phyloP scores from a whole-genome alignment of 148 eudicot species.

The Fagopyrum tataricum region DNA sequence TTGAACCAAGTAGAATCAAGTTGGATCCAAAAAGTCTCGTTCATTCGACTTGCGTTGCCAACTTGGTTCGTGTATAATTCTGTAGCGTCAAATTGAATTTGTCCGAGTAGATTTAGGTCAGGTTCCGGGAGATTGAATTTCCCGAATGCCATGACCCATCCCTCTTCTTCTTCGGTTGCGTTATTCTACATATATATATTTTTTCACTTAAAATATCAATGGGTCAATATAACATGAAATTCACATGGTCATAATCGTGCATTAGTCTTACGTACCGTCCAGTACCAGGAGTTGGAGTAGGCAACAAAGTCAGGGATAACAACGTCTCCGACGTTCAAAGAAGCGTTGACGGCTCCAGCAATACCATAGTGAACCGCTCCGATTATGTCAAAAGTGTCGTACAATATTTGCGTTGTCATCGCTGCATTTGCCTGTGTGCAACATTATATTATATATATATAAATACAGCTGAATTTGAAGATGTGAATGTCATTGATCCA shows the following conservation, averaged over 20 bases:
- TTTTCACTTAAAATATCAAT: too few species aligned
- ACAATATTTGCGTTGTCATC: not conserved
- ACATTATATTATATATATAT: too few species aligned
- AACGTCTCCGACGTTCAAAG: not conserved
- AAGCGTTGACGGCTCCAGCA: not conserved
- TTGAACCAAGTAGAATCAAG: not conserved
- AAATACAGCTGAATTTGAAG: too few species aligned
- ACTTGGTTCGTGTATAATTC: not conserved
- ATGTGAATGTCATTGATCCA: too few species aligned
- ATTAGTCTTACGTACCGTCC: not conserved
- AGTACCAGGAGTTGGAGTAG: not conserved
- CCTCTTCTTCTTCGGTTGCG: not conserved
- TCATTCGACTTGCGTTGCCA: not conserved
- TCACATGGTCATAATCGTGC: not conserved
- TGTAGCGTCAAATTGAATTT: not conserved
- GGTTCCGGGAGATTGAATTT: not conserved
- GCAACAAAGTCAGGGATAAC: not conserved
- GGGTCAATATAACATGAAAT: too few species aligned
- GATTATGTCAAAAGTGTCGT: not conserved
- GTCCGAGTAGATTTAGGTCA: not conserved
- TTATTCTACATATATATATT: not conserved
- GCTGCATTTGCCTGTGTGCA: not conserved
- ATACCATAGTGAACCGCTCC: conserved; percentile 1
- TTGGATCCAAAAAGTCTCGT: not conserved
- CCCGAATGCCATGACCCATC: not conserved